Evolutionary conservation across 2,329 filamentous ascomycete genomes (phyloP), one percentile per base, ranked within the genome.

Genomic region (Alternaria solani): DNA sequence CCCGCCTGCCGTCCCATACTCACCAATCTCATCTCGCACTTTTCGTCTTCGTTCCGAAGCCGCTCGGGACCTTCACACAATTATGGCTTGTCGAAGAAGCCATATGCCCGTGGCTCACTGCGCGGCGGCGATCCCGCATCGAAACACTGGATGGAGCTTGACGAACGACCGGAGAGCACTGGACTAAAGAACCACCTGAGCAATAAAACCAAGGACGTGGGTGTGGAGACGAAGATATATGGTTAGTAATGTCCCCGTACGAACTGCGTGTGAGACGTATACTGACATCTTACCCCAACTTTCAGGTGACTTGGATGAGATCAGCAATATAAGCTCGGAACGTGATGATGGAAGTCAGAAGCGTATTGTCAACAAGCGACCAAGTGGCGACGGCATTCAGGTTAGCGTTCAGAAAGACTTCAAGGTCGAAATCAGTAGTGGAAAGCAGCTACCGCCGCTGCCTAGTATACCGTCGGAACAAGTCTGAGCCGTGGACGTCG

Each of bases 1-100:
- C 57, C 57, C 9, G 57, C 57, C 14, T 59, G 57, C 57, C 57
- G 55, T 16, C 57, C 57, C 4, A 7, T 59, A 5, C 57, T 59
- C 39, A 59, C 55, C 43, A 34, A 56, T 41, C 25, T 38, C 25
- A 56, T 56, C 39, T 34, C 57, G 18, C 52, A 34, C 16, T 59
- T 59, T 34, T 46, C 52, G 11, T 44, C 57, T 11, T 59, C 52
- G 52, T 43, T 53, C 7, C 46, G 51, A 16, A 49, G 30, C 25
- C 26, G 32, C 46, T 12, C 46, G 5, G 14, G 42, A 25, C 32
- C 54, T 34, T 38, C 52, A 39, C 36, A 20, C 14, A 39, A 39
- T 3, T 38, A 46, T 4, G 49, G 56, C 41, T 46, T 38, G 11
- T 41, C 53, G 18, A 39, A 55, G 25, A 48, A 55, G 25, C 16